These are phyloP conservation scores for Aspergillus sp. DNA, from an alignment of 2,329 filamentous ascomycete species.

Conservation along the genomic window DNA sequence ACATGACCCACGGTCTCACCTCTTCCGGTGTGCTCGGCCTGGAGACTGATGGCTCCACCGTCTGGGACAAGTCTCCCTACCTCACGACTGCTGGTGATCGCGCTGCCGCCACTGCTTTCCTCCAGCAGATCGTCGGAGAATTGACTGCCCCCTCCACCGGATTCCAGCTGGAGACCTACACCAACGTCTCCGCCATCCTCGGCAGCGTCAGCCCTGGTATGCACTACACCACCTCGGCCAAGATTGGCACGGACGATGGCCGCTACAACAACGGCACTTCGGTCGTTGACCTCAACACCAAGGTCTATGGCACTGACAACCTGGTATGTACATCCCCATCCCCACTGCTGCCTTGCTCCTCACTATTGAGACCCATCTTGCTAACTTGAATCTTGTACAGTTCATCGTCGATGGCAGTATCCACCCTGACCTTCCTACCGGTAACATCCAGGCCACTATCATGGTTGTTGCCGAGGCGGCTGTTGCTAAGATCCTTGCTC, in stretches of 20 bases:
- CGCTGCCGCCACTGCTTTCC: slow-evolving; percentile 20
- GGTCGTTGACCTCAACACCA: slow-evolving; percentile 22
- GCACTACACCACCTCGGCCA: slow-evolving; percentile 19
- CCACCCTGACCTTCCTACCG: slow-evolving; percentile 57
- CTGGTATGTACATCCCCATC: slow-evolving; percentile 48
- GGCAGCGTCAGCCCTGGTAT: slow-evolving; percentile 38
- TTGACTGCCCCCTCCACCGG: slow-evolving; percentile 24
- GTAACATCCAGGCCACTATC: slow-evolving; percentile 67
- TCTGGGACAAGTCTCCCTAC: slow-evolving; percentile 29
- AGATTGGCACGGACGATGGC: slow-evolving; percentile 23
- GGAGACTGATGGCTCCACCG: slow-evolving; percentile 26
- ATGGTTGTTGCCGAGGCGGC: slow-evolving; percentile 66
- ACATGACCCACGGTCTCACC: slow-evolving; percentile 32
- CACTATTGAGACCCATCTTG: neutral
- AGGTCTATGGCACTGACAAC: slow-evolving; percentile 18
- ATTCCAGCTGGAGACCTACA: slow-evolving; percentile 25
- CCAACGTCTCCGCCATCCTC: slow-evolving; percentile 27
- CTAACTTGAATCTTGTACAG: slow-evolving; percentile 26
- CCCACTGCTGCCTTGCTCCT: neutral
- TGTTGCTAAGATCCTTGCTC: slow-evolving; percentile 39
- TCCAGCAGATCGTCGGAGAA: slow-evolving; percentile 24
- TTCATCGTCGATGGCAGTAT: slow-evolving; percentile 20
- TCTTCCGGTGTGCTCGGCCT: slow-evolving; percentile 29
- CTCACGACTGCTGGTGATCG: slow-evolving; percentile 25
- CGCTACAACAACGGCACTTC: slow-evolving; percentile 17